Evolutionary conservation across 495 filamentous ascomycete genomes (phyloP).

Genomic region (Hypoxylon rickii): DNA sequence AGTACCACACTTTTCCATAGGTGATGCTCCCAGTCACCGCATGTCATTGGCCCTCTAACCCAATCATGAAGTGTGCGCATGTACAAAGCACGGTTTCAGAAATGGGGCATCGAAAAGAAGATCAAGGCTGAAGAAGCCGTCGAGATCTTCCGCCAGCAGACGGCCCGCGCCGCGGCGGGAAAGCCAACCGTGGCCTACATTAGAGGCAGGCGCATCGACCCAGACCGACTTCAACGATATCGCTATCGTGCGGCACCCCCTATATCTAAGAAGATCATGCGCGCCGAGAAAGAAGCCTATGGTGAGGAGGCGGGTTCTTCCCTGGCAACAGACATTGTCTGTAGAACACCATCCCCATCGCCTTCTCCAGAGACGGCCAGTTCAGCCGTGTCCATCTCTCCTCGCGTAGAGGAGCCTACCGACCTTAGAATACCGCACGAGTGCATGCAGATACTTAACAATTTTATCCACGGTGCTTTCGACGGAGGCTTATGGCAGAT

Average conservation of each 20-base stretch:
- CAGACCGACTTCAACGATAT: conserved; percentile 44
- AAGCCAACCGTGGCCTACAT: conserved; percentile 42
- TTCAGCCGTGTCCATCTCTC: conserved; percentile 29
- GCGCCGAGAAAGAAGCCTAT: conserved; percentile 25
- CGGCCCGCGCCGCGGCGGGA: conserved; percentile 37
- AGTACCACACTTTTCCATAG: conserved; percentile 14
- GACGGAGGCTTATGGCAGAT: conserved; percentile 37
- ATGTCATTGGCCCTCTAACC: background rate
- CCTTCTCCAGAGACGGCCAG: conserved; percentile 28
- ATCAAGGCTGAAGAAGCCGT: conserved; percentile 45
- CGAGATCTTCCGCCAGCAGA: conserved; percentile 42
- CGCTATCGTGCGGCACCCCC: conserved; percentile 37
- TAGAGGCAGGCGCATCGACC: conserved; percentile 39
- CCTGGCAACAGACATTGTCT: conserved; percentile 34
- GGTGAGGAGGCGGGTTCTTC: background rate
- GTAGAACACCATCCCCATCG: conserved; percentile 40
- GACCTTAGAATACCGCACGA: conserved; percentile 38
- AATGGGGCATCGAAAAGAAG: conserved; percentile 52
- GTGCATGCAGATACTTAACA: conserved; percentile 39
- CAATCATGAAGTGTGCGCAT: conserved; percentile 42
- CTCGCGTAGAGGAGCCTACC: conserved; percentile 32
- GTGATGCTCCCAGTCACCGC: background rate
- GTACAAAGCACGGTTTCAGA: conserved; percentile 50
- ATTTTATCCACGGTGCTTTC: conserved; percentile 40
- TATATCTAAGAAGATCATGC: conserved; percentile 34